Evolutionary conservation across 306 rosid species (phyloP), one percentile per base, ranked within the genome.

Genomic region (Vigna trinervia): DNA sequence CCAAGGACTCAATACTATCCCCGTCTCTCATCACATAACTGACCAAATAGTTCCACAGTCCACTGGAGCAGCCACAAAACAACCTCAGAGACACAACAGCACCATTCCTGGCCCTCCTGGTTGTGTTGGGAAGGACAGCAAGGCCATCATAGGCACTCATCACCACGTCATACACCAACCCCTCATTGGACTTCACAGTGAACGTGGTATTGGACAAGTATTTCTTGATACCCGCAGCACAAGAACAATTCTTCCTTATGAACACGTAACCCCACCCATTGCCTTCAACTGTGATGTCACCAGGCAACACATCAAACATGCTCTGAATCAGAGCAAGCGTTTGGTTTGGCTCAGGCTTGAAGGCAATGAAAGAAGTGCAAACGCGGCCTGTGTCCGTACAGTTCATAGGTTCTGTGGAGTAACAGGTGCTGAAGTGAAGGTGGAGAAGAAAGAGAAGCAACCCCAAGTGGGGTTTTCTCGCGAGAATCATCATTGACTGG

Each of bases 11-110:
- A 53, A 92, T 74, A 57, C 90, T 86, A 20, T 95, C 99, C 30
- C 97, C 97, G 76, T 92, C 97, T 81, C 83, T 91, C 94, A 95
- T 69, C 56, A 91, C 94, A 84, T 95, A 95, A 84, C 97, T 95
- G 92, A 89, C 78, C 78, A 95, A 14, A 87, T 95, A 95, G 80
- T 95, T 95, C 99, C 97, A 95, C 47, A 88, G 58, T 63, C 92
- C 92, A 77, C 92, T 92, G 5, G 99, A 92, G 58, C 99, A 95
- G 23, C 97, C 96, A 80, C 99, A 95, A 41, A 95, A 83, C 91
- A 95, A 83, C 79, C 89, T 83, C 89, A 95, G 32, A 52, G 96
- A 89, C 70, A 92, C 89, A 41, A 95, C 96, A 56, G 91, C 90
- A 26, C 99, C 96, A 45, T 81, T 81, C 78, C 76, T 73, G 0